A percentile compares a stretch with the other conserved stretches of the same genome.
phyloP scores from a whole-genome alignment of 2,329 filamentous ascomycete species.

The Thermomyces lanuginosus region DNA sequence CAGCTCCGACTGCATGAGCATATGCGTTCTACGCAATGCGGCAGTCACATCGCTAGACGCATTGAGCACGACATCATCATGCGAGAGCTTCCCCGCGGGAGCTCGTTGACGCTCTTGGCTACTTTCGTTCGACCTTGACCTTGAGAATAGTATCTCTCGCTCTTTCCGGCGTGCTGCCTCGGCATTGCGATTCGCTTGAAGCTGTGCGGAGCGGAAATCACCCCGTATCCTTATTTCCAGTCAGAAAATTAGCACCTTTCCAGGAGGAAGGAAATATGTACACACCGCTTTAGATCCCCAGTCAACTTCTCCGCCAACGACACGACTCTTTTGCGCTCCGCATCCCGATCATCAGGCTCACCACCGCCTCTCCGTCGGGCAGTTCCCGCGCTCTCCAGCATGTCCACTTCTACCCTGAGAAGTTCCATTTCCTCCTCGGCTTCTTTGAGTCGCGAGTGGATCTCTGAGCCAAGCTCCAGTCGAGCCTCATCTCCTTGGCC shows the following conservation, averaged over 20 bases:
- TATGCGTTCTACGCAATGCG: constrained; percentile 69
- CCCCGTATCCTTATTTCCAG: constrained; percentile 35
- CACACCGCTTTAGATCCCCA: constrained; percentile 56
- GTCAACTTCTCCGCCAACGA: constrained; percentile 50
- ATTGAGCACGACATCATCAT: constrained; percentile 56
- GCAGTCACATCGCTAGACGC: constrained; percentile 72
- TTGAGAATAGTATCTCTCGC: constrained; percentile 56
- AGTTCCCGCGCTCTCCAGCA: constrained; percentile 37
- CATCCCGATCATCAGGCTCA: constrained; percentile 38
- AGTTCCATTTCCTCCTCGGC: constrained; percentile 73
- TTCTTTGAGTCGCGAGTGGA: constrained; percentile 59
- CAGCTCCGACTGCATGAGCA: constrained; percentile 71
- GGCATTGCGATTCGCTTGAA: constrained; percentile 60
- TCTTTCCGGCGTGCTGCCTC: constrained; percentile 59
- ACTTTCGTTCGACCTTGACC: constrained; percentile 19
- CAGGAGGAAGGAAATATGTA: constrained; percentile 1
- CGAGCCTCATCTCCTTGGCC: constrained; percentile 49
- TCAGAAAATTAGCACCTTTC: too few species aligned
- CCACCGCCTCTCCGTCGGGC: constrained; percentile 16
- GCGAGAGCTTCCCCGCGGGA: constrained; percentile 38
- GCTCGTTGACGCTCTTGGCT: constrained; percentile 13
- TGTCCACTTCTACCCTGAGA: constrained; percentile 59
- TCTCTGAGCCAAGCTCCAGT: constrained; percentile 62
- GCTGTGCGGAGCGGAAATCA: constrained; percentile 66
- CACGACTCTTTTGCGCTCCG: constrained; percentile 48